Conservation (phyloP, 1,284 basidiomycete genomes). For the Sparassis latifolia region DNA sequence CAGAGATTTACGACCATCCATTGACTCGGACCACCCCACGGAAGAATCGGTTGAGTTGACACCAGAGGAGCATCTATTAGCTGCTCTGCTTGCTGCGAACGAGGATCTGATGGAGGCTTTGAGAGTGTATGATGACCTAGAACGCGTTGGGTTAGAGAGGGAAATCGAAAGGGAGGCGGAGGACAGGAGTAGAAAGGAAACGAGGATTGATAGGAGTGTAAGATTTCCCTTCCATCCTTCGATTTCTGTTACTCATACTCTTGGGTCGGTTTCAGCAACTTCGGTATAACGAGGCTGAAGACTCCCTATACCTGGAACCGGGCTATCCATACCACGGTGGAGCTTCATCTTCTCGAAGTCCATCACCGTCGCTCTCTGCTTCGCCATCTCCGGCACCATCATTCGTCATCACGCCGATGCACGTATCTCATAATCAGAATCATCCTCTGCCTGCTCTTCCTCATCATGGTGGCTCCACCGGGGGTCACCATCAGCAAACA, state of each 20-base stretch:
- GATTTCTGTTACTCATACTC: not conserved
- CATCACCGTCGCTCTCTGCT: conserved; percentile 32
- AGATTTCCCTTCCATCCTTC: conserved; percentile 12
- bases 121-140: conserved; percentile 56
- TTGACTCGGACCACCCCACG: conserved; percentile 11
- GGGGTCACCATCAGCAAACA: conserved; percentile 7
- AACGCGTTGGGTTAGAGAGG: conserved; percentile 57
- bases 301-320: conserved; percentile 20
- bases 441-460: conserved; percentile 1
- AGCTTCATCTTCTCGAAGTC: conserved; percentile 31
- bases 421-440: conserved; percentile 9
- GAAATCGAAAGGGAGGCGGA: conserved; percentile 32
- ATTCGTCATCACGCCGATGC: conserved; percentile 22
- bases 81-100: conserved; percentile 59
- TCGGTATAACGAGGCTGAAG: conserved; percentile 26
- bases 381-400: conserved; percentile 31
- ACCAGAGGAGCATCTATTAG: conserved; percentile 56
- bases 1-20: conserved; percentile 8
- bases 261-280: conserved; percentile 13
- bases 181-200: conserved; percentile 54
- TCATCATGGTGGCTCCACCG: no score
- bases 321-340: conserved; percentile 19
- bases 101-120: conserved; percentile 45
- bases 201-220: conserved; percentile 50
- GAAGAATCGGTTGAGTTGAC: conserved; percentile 40